Conservation (phyloP, 2,329 filamentous ascomycete species). For the Celoporthe dispersa region DNA sequence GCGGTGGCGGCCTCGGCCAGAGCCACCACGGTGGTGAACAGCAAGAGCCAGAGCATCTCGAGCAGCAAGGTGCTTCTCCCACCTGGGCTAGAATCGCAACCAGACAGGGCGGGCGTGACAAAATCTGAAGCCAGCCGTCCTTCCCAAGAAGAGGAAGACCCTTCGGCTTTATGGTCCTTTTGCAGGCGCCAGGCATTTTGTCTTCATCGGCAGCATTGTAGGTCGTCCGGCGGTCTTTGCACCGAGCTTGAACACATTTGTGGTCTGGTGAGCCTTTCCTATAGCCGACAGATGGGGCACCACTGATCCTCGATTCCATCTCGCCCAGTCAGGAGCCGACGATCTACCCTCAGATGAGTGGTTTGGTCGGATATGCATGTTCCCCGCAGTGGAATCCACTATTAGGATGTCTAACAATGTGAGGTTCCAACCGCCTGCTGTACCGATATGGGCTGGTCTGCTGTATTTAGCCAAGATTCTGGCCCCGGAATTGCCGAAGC, state of each 20-base stretch:
- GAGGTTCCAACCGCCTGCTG: not conserved
- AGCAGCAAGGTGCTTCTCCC: not conserved
- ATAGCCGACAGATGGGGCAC: not conserved
- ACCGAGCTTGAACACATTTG: not conserved
- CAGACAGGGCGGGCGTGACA: not conserved
- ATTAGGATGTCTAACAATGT: not conserved
- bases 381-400: not conserved
- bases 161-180: not conserved
- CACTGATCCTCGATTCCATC: not conserved
- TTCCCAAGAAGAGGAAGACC: not conserved
- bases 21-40: slow-evolving; percentile 3
- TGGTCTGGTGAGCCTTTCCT: not conserved
- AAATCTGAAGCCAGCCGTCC: not conserved
- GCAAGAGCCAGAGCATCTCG: slow-evolving; percentile 3
- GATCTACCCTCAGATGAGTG: not conserved
- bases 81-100: slow-evolving; percentile 4
- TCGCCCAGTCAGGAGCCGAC: not conserved
- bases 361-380: not conserved
- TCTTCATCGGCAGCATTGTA: not conserved
- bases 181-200: not conserved
- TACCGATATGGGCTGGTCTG: not conserved
- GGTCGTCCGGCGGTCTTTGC: slow-evolving; percentile 1
- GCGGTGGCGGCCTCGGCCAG: slow-evolving; percentile 13
- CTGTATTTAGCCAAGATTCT: not conserved
- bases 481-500: too few species aligned